Base-by-base conservation (phyloP, 2,329 filamentous ascomycete species). In the Volutella citrinella region DNA sequence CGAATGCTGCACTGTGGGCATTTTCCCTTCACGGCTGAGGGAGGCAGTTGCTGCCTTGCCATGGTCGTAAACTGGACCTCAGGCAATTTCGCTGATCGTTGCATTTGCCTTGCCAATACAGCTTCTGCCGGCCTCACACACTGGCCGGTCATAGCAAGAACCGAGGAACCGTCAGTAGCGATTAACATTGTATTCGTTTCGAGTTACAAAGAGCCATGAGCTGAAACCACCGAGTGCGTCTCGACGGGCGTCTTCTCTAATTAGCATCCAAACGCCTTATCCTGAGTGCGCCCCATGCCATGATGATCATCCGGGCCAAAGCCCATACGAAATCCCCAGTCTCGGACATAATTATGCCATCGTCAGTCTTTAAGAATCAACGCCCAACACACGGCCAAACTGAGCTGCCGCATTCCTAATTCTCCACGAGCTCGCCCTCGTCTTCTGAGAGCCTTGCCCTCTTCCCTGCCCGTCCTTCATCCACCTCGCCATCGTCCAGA, bases 371-470 rank as follows among this genome's bases (percentile, higher is more conserved):
- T n/a, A n/a, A n/a, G n/a, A n/a, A n/a, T n/a, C n/a, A 19, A 29
- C 11, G 14, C 14, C 27, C 14, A 30, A 22, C 9, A 22, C 26
- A 28, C n/a, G n/a, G n/a, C n/a, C n/a, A n/a, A n/a, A n/a, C n/a
- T n/a, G n/a, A n/a, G n/a, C n/a, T n/a, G n/a, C n/a, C n/a, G n/a
- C n/a, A n/a, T n/a, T n/a, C n/a, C 42, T 36, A 60, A 21, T 60
- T 56, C 38, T 66, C 63, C 19, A 64, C 48, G 22, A 72, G 60
- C 45, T 73, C 70, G 19, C 70, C 70, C 38, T 73, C 69, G 30
- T 73, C 69, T 34, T 70, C 65, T 1, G 67, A 71, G 18, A 69
- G 52, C 31, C 63, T 61, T 29, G 60, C 61, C n/a, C 67, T 59
- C 40, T 73, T 73, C 42, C 63, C 60, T 2, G 63, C 61, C 16